Evolutionary conservation across 2,329 filamentous ascomycete genomes (phyloP).

Genomic region (Aureobasidium sp.): DNA sequence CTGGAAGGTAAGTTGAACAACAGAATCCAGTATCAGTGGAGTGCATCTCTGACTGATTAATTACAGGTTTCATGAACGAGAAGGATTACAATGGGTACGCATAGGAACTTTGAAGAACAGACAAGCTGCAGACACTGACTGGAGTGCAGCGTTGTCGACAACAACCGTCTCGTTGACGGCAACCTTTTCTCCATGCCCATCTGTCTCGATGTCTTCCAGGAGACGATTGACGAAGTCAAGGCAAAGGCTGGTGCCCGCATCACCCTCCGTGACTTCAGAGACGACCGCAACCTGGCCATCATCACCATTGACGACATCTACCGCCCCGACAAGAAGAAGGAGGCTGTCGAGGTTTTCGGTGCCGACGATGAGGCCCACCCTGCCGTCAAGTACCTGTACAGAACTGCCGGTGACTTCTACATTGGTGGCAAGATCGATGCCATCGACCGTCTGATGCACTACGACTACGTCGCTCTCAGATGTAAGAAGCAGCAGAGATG

Average conservation of each 20-base stretch:
- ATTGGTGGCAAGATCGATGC: slow-evolving; percentile 94
- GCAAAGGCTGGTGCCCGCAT: slow-evolving; percentile 75
- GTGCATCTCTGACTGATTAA: background rate
- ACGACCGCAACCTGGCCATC: slow-evolving; percentile 93
- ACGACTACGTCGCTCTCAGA: slow-evolving; percentile 94
- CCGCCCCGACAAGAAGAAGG: slow-evolving; percentile 83
- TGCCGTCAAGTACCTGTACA: slow-evolving; percentile 81
- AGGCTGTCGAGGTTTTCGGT: slow-evolving; percentile 91
- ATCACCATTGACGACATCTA: slow-evolving; percentile 94
- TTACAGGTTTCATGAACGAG: slow-evolving; percentile 86
- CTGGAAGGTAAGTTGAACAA: slow-evolving; percentile 67
- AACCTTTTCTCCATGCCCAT: slow-evolving; percentile 96
- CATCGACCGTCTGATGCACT: slow-evolving; percentile 91
- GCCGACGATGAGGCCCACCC: slow-evolving; percentile 75
- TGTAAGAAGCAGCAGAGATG: slow-evolving; percentile 43
- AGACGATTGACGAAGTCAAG: slow-evolving; percentile 63
- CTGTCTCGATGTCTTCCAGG: slow-evolving; percentile 73
- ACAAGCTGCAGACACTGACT: slow-evolving; percentile 22
- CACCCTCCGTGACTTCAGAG: slow-evolving; percentile 87
- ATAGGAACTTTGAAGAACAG: background rate
- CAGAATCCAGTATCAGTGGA: background rate
- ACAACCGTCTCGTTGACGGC: slow-evolving; percentile 78
- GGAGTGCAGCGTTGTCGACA: slow-evolving; percentile 65
- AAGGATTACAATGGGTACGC: slow-evolving; percentile 87
- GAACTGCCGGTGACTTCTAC: slow-evolving; percentile 76